Percentiles rank a stretch among this genome's conserved stretches.
phyloP scores from a whole-genome alignment of 2,329 filamentous ascomycete genomes.

The Cryphonectria parasitica region DNA sequence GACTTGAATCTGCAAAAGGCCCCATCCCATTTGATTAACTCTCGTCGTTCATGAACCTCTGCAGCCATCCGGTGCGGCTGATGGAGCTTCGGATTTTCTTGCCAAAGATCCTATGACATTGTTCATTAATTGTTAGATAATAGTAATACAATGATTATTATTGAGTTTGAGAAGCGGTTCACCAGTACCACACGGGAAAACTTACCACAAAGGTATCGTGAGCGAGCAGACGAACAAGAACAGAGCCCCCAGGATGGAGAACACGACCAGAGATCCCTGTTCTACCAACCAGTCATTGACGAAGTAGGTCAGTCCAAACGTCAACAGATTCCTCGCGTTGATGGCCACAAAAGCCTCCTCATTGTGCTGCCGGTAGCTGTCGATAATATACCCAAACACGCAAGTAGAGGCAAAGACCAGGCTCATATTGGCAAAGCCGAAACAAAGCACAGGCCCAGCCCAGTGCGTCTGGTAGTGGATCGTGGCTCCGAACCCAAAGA shows the following conservation, averaged over 20 bases:
- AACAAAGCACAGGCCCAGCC: constrained; percentile 51
- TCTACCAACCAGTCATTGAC: constrained; percentile 45
- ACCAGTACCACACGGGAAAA: not conserved
- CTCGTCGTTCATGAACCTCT: constrained; percentile 37
- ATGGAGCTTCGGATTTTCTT: constrained; percentile 50
- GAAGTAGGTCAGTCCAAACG: constrained; percentile 51
- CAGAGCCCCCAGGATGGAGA: constrained; percentile 44
- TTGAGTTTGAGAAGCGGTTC: not conserved
- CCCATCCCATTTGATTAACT: not conserved
- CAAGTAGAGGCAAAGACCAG: constrained; percentile 51
- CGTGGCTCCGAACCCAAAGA: constrained; percentile 52
- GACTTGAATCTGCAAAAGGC: not conserved
- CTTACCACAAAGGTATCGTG: constrained; percentile 51
- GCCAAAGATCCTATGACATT: constrained; percentile 45
- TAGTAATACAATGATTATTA: not conserved
- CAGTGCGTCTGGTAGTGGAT: constrained; percentile 51
- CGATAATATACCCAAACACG: constrained; percentile 55
- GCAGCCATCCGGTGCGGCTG: constrained; percentile 43
- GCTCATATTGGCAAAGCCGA: constrained; percentile 53
- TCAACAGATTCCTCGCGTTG: constrained; percentile 52
- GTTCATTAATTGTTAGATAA: constrained; percentile 2
- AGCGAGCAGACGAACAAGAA: constrained; percentile 49
- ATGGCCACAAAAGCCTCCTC: constrained; percentile 57
- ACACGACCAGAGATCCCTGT: constrained; percentile 42
- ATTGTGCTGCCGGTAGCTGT: constrained; percentile 49